These are phyloP conservation scores for Colletotrichum brevisporum DNA, from an alignment of 2,329 filamentous ascomycete species.

Conservation along the genomic window DNA sequence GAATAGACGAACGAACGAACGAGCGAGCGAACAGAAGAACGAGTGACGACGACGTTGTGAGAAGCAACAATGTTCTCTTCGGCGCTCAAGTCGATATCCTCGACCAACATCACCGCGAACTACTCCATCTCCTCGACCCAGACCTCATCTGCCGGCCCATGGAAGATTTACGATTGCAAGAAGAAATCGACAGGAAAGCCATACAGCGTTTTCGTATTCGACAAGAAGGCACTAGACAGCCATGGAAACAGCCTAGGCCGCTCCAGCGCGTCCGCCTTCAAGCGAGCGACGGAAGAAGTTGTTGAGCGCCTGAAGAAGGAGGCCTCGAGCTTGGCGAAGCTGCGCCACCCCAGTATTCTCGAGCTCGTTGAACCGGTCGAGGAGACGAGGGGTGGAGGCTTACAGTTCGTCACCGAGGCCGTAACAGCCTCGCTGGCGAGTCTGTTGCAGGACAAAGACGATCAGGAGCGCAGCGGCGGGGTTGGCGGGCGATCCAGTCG, in stretches of 20 bases:
- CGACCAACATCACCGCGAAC: constrained; percentile 90
- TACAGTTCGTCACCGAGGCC: constrained; percentile 96
- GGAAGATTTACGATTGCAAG: constrained; percentile 98
- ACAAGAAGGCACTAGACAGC: constrained; percentile 86
- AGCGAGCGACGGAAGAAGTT: constrained; percentile 88
- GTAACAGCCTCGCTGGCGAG: constrained; percentile 91
- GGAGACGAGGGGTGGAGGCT: constrained; percentile 88
- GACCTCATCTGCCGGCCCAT: constrained; percentile 87
- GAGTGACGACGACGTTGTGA: neutral
- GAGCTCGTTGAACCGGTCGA: constrained; percentile 96
- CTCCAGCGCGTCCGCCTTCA: constrained; percentile 78
- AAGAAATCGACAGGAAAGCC: constrained; percentile 93
- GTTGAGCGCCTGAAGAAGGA: constrained; percentile 93
- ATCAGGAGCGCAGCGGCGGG: constrained; percentile 80
- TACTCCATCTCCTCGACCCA: constrained; percentile 85
- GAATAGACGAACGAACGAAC: constrained; percentile 22
- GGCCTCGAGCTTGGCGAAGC: constrained; percentile 86
- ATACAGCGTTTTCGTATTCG: constrained; percentile 95
- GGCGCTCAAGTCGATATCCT: constrained; percentile 92
- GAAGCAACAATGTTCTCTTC: constrained; percentile 80
- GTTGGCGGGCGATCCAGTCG: constrained; percentile 80
- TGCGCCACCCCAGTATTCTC: constrained; percentile 92
- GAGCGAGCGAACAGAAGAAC: too few relatives aligned
- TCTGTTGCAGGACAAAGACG: constrained; percentile 88
- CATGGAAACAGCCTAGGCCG: constrained; percentile 73